phyloP scores from a whole-genome alignment of 2,329 filamentous ascomycete genomes.

The Oidium heveae region DNA sequence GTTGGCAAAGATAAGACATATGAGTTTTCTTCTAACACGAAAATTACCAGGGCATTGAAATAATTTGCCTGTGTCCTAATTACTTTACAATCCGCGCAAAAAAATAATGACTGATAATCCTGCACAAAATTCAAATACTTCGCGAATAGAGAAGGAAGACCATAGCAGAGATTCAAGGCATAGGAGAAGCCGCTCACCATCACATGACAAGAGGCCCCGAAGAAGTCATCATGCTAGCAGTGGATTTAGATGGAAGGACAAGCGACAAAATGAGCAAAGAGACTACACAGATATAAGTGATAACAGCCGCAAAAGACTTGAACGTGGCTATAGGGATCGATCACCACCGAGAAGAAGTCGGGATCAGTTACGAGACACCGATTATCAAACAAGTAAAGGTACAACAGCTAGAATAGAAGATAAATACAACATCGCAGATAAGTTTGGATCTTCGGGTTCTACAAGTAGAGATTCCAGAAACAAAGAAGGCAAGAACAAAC shows the following conservation, averaged over 20 bases:
- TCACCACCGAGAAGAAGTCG: conserved; percentile 15
- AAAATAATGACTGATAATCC: no score
- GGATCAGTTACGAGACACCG: conserved; percentile 5
- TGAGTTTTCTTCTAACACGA: no score
- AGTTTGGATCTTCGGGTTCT: conserved; percentile 1
- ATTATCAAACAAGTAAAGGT: conserved; percentile 3
- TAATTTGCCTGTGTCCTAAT: no score
- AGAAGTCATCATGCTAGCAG: conserved; percentile 8
- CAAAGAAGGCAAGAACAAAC: conserved; percentile 8
- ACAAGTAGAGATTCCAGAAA: conserved; percentile 2
- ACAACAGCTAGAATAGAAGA: conserved; percentile 4
- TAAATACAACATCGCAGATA: conserved; percentile 1
- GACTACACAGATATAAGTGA: conserved; percentile 18
- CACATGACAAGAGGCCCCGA: conserved; percentile 16
- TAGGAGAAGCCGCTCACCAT: conserved; percentile 19
- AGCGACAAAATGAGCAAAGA: conserved; percentile 15
- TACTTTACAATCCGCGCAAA: no score
- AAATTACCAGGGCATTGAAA: no score
- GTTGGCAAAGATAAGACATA: no score
- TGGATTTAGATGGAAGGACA: conserved; percentile 34
- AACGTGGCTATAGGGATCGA: conserved; percentile 25
- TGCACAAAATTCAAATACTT: neutral
- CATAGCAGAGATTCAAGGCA: no score
- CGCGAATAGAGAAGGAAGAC: neutral
- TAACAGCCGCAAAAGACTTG: conserved; percentile 22